Evolutionary conservation across 108 stramenopile species (phyloP).

Genomic region (Nitzschia sp.): DNA sequence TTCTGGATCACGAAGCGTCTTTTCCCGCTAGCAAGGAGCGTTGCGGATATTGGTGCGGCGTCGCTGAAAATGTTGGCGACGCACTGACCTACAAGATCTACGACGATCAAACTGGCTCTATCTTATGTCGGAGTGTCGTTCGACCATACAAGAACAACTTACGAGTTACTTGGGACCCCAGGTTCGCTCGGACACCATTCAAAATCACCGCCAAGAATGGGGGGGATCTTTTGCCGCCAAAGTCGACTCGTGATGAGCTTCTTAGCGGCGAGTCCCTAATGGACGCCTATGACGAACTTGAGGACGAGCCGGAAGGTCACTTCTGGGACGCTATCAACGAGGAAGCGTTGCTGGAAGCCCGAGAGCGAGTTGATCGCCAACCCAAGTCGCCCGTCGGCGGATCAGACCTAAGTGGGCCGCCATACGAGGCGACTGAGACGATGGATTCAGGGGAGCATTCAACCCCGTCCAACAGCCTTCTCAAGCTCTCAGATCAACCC

Average conservation of each 20-base stretch:
- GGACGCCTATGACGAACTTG: too few relatives aligned
- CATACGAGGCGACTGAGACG: too few relatives aligned
- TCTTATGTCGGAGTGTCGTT: slow-evolving; percentile 24
- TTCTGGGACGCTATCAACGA: not conserved
- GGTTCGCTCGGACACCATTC: not conserved
- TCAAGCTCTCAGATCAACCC: too few relatives aligned
- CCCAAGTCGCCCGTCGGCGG: too few relatives aligned
- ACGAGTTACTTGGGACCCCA: not conserved
- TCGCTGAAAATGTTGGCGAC: slow-evolving; percentile 35
- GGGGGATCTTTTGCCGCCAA: not conserved
- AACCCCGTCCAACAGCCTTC: too few relatives aligned
- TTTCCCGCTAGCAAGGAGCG: slow-evolving; percentile 15
- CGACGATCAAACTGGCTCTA: not conserved
- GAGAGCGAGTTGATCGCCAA: too few relatives aligned
- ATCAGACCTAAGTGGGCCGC: too few relatives aligned
- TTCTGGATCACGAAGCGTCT: not conserved
- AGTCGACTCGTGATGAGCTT: too few relatives aligned
- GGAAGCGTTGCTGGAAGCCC: too few relatives aligned
- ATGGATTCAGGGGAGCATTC: too few relatives aligned
- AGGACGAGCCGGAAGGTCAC: too few relatives aligned
- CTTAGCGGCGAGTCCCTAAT: too few relatives aligned
- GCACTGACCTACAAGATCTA: slow-evolving; percentile 28
- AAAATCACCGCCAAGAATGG: not conserved
- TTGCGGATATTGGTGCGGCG: slow-evolving; percentile 24
- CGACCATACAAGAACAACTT: not conserved